phyloP scores from a whole-genome alignment of 129 eudicot species.

The Flaveria robusta region DNA sequence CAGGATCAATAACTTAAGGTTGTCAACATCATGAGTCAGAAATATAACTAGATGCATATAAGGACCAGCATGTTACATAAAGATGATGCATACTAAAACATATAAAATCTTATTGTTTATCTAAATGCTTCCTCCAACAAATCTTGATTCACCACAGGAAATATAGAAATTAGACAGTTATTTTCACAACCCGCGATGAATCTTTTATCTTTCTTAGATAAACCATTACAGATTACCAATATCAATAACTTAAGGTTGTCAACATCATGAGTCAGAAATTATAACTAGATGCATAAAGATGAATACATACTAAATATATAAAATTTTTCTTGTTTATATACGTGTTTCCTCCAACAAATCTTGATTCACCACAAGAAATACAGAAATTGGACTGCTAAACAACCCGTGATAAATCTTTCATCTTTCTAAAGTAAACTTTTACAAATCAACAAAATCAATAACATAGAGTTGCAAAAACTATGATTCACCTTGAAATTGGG shows the following conservation, averaged over 20 bases:
- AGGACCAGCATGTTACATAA: too few species aligned
- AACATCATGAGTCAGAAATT: too few species aligned
- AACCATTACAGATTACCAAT: background rate
- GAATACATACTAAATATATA: too few species aligned
- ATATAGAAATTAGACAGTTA: slow-evolving; percentile 17
- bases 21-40: too few species aligned
- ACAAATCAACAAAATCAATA: background rate
- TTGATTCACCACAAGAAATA: too few species aligned
- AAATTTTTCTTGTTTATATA: slow-evolving; percentile 35
- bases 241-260: too few species aligned
- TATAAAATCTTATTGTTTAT: slow-evolving; percentile 29
- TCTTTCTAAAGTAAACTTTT: background rate
- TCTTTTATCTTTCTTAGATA: too few species aligned
- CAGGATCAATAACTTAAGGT: background rate
- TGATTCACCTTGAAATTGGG: slow-evolving; percentile 20
- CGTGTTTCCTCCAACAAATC: too few species aligned
- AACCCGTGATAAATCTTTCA: too few species aligned
- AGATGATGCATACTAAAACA: too few species aligned
- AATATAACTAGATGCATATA: too few species aligned
- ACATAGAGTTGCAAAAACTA: background rate
- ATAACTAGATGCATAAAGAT: too few species aligned
- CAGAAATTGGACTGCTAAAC: slow-evolving; percentile 19
- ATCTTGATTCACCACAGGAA: slow-evolving; percentile 26
- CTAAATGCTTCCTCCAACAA: background rate
- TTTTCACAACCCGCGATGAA: background rate